Evolutionary conservation across 805 yeast genomes (phyloP).

Genomic region (Suhomyces sp.): DNA sequence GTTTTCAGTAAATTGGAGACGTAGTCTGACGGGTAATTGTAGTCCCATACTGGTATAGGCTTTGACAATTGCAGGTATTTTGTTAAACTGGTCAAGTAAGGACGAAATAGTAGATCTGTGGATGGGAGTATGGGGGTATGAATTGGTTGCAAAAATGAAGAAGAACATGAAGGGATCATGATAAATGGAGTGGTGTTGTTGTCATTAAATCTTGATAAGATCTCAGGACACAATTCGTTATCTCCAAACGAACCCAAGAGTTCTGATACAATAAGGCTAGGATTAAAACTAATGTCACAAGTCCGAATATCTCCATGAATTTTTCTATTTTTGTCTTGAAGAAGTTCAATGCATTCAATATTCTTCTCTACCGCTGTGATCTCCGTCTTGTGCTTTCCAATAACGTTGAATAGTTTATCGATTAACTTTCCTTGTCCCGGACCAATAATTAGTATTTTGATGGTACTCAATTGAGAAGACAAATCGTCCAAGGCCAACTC

Average conservation of each 20-base stretch:
- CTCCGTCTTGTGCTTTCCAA: neutral
- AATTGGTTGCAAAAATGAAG: constrained; percentile 66
- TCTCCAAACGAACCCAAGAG: constrained; percentile 90
- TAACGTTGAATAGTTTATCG: constrained; percentile 29
- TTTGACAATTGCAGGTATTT: constrained; percentile 28
- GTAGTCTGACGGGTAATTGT: constrained; percentile 48
- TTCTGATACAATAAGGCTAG: constrained; percentile 73
- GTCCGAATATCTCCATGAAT: constrained; percentile 58
- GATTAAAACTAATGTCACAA: constrained; percentile 19
- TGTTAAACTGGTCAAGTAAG: constrained; percentile 22
- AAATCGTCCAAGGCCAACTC: constrained; percentile 46
- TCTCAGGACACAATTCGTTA: constrained; percentile 87
- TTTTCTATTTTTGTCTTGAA: constrained; percentile 48
- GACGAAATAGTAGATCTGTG: constrained; percentile 11
- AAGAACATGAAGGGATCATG: constrained; percentile 49
- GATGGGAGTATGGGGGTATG: constrained; percentile 47
- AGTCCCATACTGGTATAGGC: constrained; percentile 58
- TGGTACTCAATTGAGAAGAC: neutral
- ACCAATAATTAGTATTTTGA: constrained; percentile 63
- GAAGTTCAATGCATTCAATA: constrained; percentile 51
- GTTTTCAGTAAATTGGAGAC: constrained; percentile 27
- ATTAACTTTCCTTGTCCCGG: constrained; percentile 89
- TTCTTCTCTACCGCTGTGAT: constrained; percentile 72
- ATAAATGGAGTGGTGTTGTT: constrained; percentile 26
- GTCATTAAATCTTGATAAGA: constrained; percentile 42